A percentile compares a stretch with the other conserved stretches of the same genome.
phyloP scores from a whole-genome alignment of 1,284 basidiomycete species.

The Mrakiaceae sp. region DNA sequence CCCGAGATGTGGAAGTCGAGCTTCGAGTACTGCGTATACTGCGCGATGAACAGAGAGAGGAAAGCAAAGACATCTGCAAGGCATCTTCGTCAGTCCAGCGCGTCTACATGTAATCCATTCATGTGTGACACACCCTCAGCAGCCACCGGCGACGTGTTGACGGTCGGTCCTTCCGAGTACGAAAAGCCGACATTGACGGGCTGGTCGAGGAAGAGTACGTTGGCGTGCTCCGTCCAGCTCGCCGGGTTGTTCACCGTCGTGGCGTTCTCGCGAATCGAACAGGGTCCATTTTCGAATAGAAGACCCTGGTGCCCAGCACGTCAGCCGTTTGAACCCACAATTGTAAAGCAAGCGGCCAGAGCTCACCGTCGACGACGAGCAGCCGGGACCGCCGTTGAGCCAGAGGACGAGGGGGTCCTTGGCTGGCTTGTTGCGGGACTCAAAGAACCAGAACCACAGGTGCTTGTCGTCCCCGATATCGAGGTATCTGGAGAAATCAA shows the following conservation, averaged over 20 bases:
- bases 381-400: slow-evolving; percentile 71
- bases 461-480: slow-evolving; percentile 77
- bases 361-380: slow-evolving; percentile 42
- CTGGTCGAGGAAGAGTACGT: slow-evolving; percentile 66
- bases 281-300: slow-evolving; percentile 70
- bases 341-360: slow-evolving; percentile 41
- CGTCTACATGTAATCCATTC: too few relatives aligned
- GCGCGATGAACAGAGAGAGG: slow-evolving; percentile 67
- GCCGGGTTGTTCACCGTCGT: slow-evolving; percentile 53
- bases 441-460: slow-evolving; percentile 83
- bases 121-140: slow-evolving; percentile 42
- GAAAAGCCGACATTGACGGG: slow-evolving; percentile 83
- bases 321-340: not conserved
- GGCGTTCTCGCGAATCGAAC: slow-evolving; percentile 57
- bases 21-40: slow-evolving; percentile 54
- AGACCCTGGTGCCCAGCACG: too few relatives aligned
- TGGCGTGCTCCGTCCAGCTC: slow-evolving; percentile 58
- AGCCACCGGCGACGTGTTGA: slow-evolving; percentile 46
- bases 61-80: slow-evolving; percentile 59
- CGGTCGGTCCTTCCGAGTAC: slow-evolving; percentile 57
- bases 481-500: slow-evolving; percentile 43
- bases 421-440: slow-evolving; percentile 58
- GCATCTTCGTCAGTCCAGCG: too few relatives aligned
- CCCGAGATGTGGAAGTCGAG: slow-evolving; percentile 39
- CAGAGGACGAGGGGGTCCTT: slow-evolving; percentile 74